These are phyloP conservation scores for Botrytis porri DNA, from an alignment of 2,329 filamentous ascomycete species.

Conservation along the genomic window DNA sequence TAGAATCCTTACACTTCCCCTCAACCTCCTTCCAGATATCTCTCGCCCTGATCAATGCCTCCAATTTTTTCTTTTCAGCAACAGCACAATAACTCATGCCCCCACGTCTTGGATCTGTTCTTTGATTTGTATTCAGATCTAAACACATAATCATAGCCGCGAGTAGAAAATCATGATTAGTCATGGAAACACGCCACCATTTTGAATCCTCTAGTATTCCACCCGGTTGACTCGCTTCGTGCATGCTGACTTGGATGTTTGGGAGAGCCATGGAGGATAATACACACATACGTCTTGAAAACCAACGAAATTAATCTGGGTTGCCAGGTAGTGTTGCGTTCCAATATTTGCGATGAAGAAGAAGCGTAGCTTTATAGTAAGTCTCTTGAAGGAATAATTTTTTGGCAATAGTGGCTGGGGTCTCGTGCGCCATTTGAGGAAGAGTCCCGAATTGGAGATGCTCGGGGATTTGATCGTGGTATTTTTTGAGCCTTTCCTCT, in stretches of 20 bases:
- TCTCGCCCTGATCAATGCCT: constrained; percentile 26
- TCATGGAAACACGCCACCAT: constrained; percentile 57
- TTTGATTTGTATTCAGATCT: constrained; percentile 28
- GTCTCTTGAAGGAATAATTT: constrained; percentile 51
- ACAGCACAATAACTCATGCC: constrained; percentile 23
- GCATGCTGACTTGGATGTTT: constrained; percentile 48
- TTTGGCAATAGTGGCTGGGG: constrained; percentile 48
- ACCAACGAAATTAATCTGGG: constrained; percentile 44
- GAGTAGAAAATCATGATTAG: constrained; percentile 59
- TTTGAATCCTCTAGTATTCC: constrained; percentile 50
- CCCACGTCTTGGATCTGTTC: neutral
- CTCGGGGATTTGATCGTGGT: constrained; percentile 45
- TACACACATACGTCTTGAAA: constrained; percentile 52
- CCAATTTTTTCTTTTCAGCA: constrained; percentile 26
- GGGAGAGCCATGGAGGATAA: constrained; percentile 49
- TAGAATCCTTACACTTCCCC: constrained; percentile 30
- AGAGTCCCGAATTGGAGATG: constrained; percentile 50
- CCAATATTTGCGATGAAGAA: constrained; percentile 56
- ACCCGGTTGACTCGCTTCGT: constrained; percentile 50
- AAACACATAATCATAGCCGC: constrained; percentile 60
- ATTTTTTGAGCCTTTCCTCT: constrained; percentile 46
- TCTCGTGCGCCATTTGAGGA: constrained; percentile 48
- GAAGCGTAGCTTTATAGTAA: constrained; percentile 54
- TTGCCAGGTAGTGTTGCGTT: constrained; percentile 41
- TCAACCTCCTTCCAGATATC: constrained; percentile 30